Conservation (phyloP, 169 alveolate species). For the Plasmodium gaboni region DNA sequence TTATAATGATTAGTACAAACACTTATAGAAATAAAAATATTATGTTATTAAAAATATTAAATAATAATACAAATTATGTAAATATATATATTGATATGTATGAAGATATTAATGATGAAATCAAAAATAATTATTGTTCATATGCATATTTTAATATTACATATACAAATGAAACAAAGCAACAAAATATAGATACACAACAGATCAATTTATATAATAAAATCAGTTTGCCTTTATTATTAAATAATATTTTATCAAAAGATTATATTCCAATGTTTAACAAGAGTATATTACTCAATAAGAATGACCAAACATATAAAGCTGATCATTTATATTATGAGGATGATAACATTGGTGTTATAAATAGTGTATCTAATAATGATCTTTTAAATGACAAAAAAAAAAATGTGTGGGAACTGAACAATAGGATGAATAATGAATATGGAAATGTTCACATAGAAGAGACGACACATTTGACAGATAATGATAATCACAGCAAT, state of each 20-base stretch:
- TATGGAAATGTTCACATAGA: no score
- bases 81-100: constrained; percentile 30
- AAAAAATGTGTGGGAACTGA: no score
- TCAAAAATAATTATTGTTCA: constrained; percentile 25
- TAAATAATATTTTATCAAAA: constrained; percentile 23
- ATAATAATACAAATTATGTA: constrained; percentile 1
- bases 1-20: constrained; percentile 12
- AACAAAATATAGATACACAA: background rate
- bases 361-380: no score
- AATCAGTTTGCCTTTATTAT: constrained; percentile 19
- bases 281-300: background rate
- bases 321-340: no score
- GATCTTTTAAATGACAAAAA: no score
- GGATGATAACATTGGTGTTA: no score
- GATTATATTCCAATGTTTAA: background rate
- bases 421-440: no score
- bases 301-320: background rate
- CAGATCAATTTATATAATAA: background rate
- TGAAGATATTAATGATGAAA: constrained; percentile 31
- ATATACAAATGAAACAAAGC: constrained; percentile 16
- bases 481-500: background rate
- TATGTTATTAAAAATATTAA: constrained; percentile 11
- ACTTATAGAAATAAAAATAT: constrained; percentile 51
- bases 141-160: constrained; percentile 41
- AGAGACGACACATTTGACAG: no score